Base-by-base conservation (phyloP, 2,329 filamentous ascomycete species). In the Magnaporthiopsis incrustans region DNA sequence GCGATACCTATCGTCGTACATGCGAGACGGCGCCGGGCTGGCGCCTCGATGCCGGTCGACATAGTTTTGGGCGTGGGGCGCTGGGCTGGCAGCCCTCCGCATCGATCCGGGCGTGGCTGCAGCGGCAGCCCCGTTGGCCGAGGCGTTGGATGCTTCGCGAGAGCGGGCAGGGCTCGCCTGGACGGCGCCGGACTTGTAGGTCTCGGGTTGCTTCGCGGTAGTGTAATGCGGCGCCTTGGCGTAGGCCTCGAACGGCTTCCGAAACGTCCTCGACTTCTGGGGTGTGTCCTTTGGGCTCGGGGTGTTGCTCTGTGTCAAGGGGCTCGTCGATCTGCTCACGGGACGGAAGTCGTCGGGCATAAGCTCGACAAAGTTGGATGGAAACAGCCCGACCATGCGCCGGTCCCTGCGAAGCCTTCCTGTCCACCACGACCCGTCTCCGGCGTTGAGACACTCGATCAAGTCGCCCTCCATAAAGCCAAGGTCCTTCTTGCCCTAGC, bases 401-500 rank as follows among this genome's bases (percentile, higher is more conserved):
- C 90, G 89, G 77, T 99, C 95, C 70, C 95, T 87, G 73, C 89
- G 91, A 73, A 99, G 78, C 67, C 94, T 87, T 60, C 95, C 95
- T 78, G 93, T 97, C 95, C 95, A 99, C 95, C 95, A 99, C 60
- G 91, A 93, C 63, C 95, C 95, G 78, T 99, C 95, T 67, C 95
- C 95, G 26, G 95, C 95, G 75, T 99, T 99, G 63, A 99, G 82
- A 73, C 94, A 97, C 84, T 99, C 95, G 75, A 99, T 99, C 69
- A 99, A 78, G 77, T 99, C 95, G 68, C 95, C 95, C 77, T 99
- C 95, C 70, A 99, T 90, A 77, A 99, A 99, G 22, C 95, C 95
- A 65, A 99, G 83, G 74, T 99, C 95, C 75, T 90, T 88, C 80
- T 96, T 96, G 30, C 90, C 94, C 88, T 89, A 66, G 53, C 44